Evolutionary conservation across 306 rosid species (phyloP).

Genomic region (Vigna angularis): DNA sequence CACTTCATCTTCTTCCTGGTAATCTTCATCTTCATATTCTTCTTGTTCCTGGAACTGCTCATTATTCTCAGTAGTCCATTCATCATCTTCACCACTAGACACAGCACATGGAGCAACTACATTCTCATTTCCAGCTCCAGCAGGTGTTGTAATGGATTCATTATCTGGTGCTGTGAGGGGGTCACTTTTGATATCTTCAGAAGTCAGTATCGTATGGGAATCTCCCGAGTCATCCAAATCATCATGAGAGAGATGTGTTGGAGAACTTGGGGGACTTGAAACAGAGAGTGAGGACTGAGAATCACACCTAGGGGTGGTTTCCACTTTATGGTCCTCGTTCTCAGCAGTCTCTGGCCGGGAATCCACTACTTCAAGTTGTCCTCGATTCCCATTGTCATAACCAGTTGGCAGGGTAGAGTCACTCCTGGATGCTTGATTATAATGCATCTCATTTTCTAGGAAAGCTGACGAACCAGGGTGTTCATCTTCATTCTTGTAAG

Average conservation of each 20-base stretch:
- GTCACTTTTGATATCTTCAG: conserved; percentile 57
- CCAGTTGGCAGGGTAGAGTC: conserved; percentile 59
- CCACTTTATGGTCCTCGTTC: conserved; percentile 58
- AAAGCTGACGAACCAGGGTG: conserved; percentile 62
- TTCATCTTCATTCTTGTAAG: conserved; percentile 62
- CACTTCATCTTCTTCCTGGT: conserved; percentile 91
- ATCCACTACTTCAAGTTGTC: conserved; percentile 61
- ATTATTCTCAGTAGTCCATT: conserved; percentile 81
- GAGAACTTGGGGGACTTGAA: conserved; percentile 93
- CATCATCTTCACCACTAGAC: conserved; percentile 82
- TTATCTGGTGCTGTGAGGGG: conserved; percentile 53
- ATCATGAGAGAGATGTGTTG: conserved; percentile 92
- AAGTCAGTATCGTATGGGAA: conserved; percentile 61
- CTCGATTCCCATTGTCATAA: conserved; percentile 54
- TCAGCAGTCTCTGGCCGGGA: conserved; percentile 56
- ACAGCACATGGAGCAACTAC: conserved; percentile 50
- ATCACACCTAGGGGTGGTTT: conserved; percentile 71
- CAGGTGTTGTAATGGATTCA: conserved; percentile 50
- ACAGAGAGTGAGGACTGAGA: conserved; percentile 97
- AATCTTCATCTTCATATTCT: conserved; percentile 96
- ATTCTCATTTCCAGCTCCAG: conserved; percentile 57
- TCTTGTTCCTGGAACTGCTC: conserved; percentile 91
- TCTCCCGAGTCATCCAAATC: conserved; percentile 85
- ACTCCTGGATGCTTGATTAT: conserved; percentile 56
- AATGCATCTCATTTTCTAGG: conserved; percentile 66